Percentiles rank a stretch among this genome's conserved stretches.
Conservation (phyloP, 2,329 filamentous ascomycete species). For the Nemania sp. region DNA sequence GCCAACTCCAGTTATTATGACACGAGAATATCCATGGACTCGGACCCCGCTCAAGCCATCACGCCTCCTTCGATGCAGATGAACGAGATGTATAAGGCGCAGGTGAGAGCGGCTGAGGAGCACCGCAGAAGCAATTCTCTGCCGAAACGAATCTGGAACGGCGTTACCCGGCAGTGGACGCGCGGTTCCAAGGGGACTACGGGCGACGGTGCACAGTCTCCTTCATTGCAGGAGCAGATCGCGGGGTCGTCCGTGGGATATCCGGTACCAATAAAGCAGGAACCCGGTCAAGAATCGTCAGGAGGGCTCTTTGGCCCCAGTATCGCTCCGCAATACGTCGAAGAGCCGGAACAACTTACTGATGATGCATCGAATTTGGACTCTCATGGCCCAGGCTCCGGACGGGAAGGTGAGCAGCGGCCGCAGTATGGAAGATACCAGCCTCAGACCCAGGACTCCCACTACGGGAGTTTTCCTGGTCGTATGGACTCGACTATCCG, state of each 20-base stretch:
- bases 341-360: constrained; percentile 36
- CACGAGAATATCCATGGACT: constrained; percentile 39
- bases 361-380: constrained; percentile 19
- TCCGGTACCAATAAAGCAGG: constrained; percentile 28
- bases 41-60: constrained; percentile 32
- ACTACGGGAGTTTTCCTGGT: constrained; percentile 29
- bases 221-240: constrained; percentile 30
- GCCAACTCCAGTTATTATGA: constrained; percentile 42
- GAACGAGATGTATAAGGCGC: constrained; percentile 39
- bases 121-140: constrained; percentile 37
- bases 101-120: constrained; percentile 37
- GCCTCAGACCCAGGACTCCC: constrained; percentile 28
- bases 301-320: constrained; percentile 19
- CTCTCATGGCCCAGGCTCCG: constrained; percentile 9
- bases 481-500: constrained; percentile 33
- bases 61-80: constrained; percentile 37
- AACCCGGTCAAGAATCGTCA: constrained; percentile 23
- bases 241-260: constrained; percentile 27
- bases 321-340: constrained; percentile 25
- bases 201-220: constrained; percentile 24
- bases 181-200: constrained; percentile 32
- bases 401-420: constrained; percentile 20
- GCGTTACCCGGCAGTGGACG: constrained; percentile 37
- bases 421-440: constrained; percentile 20
- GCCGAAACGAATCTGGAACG: constrained; percentile 34